Base-by-base conservation (phyloP, 2,329 filamentous ascomycete species). In the Stachybotrys elegans region DNA sequence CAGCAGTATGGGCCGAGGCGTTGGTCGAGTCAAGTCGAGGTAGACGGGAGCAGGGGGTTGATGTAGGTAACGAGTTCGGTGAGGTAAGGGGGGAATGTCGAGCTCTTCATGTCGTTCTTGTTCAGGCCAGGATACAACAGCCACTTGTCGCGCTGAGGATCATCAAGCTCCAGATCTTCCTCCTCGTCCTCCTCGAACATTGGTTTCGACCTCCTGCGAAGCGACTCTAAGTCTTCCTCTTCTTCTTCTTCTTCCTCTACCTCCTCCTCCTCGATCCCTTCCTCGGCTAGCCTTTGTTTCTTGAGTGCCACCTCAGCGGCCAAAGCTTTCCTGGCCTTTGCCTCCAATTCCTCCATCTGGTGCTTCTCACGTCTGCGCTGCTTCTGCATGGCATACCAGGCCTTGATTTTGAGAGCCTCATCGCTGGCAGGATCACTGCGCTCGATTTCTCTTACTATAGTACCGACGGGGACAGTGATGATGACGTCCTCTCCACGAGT, bases 391-490 rank as follows among this genome's bases (percentile, higher is more conserved):
- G 55, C 57, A 17, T 54, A 51, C 49, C 57, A 67, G 3, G 62
- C 57, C 22, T 57, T 60, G 48, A 65, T 56, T 13, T 59, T 52
- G 22, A 66, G 53, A 11, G 59, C 60, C 56, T 90, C 86, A 42
- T 90, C 83, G 8, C 78, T 79, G 6, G 86, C 72, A 0, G 90
- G 89, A 59, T 97, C 91, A 43, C 82, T 70, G 29, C 93, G 76
- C 51, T 81, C 79, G 4, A 96, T 68, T 66, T 98, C 93, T 23
- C 88, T 78, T 4, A 98, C 77, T 3, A 98, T 83, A 0, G 93
- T 98, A 4, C 93, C 93, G 5, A 97, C 86, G 0, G 93, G 93
- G 0, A 98, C 93, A 23, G 87, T 85, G 49, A 98, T 81, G 56
- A 97, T 71, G 5, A 96, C 66, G 63, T 98, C 93, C 13, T 92